phyloP scores from a whole-genome alignment of 768 basidiomycete genomes.

The Russula sp. region DNA sequence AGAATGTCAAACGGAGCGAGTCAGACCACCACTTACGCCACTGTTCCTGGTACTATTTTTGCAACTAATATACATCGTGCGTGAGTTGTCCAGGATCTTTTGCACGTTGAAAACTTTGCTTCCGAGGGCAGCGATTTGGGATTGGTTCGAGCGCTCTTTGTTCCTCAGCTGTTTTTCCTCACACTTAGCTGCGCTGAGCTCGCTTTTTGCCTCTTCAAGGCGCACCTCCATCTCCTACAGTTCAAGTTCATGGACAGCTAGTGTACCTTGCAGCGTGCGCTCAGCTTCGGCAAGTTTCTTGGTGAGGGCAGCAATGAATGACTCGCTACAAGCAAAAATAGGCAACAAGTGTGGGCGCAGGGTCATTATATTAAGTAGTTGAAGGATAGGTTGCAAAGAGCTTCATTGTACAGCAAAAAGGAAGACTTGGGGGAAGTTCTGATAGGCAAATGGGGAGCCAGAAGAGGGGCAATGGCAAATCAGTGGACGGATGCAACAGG shows the following conservation, averaged over 20 bases:
- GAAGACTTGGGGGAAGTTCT: too few species aligned
- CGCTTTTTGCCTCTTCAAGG: constrained; percentile 73
- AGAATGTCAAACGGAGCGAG: neutral
- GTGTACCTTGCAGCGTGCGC: constrained; percentile 52
- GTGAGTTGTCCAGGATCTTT: constrained; percentile 65
- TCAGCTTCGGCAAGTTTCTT: constrained; percentile 73
- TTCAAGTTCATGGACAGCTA: constrained; percentile 74
- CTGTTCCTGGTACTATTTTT: constrained; percentile 87
- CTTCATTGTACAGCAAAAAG: too few species aligned
- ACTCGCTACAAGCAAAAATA: constrained; percentile 62
- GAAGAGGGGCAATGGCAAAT: too few species aligned
- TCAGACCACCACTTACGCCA: constrained; percentile 45
- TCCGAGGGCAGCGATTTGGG: constrained; percentile 65
- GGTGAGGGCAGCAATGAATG: constrained; percentile 65
- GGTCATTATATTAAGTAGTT: too few species aligned
- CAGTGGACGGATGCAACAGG: too few species aligned
- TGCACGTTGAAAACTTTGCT: constrained; percentile 71
- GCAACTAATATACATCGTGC: constrained; percentile 65
- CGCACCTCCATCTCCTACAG: constrained; percentile 70
- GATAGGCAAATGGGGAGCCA: too few species aligned
- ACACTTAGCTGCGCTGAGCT: constrained; percentile 71
- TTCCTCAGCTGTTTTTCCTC: constrained; percentile 89
- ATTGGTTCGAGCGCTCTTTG: constrained; percentile 71
- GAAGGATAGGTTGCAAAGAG: too few species aligned
- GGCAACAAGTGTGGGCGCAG: too few species aligned